Evolutionary conservation across 2,329 filamentous ascomycete species (phyloP).

Genomic region (Gnomoniopsis smithogilvyi): DNA sequence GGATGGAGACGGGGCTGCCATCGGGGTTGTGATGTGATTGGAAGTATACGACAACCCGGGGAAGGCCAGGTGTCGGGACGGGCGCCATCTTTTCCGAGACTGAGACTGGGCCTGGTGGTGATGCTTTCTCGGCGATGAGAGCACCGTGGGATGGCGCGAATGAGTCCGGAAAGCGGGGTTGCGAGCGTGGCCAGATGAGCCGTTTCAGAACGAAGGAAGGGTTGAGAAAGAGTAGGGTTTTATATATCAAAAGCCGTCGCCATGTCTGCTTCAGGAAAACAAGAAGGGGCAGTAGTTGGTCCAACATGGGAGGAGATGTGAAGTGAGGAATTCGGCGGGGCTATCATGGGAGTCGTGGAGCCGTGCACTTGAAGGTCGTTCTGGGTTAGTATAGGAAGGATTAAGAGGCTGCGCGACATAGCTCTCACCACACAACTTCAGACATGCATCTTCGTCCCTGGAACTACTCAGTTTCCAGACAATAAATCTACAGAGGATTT

Average conservation of each 20-base stretch:
- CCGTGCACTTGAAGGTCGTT: neutral
- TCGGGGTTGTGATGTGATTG: constrained; percentile 40
- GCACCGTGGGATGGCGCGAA: neutral
- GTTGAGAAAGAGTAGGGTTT: constrained; percentile 10
- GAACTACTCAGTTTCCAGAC: too few relatives aligned
- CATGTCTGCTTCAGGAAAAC: constrained; percentile 11
- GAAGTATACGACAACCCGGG: constrained; percentile 34
- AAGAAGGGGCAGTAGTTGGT: constrained; percentile 2
- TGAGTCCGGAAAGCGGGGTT: neutral
- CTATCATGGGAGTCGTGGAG: neutral
- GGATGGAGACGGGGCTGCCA: constrained; percentile 35
- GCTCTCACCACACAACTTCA: too few relatives aligned
- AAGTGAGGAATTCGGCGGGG: neutral
- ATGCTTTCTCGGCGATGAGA: neutral
- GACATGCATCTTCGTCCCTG: too few relatives aligned
- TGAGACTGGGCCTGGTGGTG: neutral
- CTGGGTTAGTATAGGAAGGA: neutral
- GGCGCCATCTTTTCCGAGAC: constrained; percentile 25
- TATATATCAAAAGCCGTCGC: constrained; percentile 16
- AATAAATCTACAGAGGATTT: too few relatives aligned
- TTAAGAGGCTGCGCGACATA: neutral
- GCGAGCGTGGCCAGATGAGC: constrained; percentile 1
- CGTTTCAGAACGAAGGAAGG: constrained; percentile 13
- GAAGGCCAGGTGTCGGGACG: constrained; percentile 22
- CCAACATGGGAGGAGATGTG: constrained; percentile 4